Evolutionary conservation across 305 asterid species (phyloP).

Genomic region (Plantago rigida): DNA sequence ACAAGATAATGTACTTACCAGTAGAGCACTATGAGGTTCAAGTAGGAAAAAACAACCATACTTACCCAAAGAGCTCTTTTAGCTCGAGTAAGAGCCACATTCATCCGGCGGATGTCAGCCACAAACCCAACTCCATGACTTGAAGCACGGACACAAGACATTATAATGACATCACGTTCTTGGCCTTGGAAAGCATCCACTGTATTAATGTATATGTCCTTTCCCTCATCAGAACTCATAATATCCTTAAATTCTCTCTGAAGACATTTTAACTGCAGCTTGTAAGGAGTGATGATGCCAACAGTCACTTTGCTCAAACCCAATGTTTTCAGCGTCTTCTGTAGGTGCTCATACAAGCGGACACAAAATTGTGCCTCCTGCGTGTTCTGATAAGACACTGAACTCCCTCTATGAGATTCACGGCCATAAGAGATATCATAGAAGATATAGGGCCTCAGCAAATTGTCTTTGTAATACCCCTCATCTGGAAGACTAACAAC

Average conservation of each 20-base stretch:
- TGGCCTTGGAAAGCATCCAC: constrained; percentile 99
- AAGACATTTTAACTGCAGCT: constrained; percentile 90
- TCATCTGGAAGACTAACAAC: constrained; percentile 67
- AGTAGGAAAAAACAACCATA: neutral
- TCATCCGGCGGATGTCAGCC: constrained; percentile 94
- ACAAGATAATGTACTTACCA: too few relatives aligned
- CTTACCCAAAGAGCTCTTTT: constrained; percentile 97
- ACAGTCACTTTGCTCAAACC: constrained; percentile 77
- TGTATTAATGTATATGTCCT: constrained; percentile 85
- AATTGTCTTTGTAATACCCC: constrained; percentile 68
- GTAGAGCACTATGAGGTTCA: neutral
- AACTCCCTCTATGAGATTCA: constrained; percentile 94
- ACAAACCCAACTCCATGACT: constrained; percentile 92
- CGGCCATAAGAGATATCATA: constrained; percentile 80
- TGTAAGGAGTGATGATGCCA: constrained; percentile 96
- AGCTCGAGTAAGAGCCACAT: constrained; percentile 96
- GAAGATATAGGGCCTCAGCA: constrained; percentile 73
- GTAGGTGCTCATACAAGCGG: constrained; percentile 86
- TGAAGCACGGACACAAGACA: constrained; percentile 98
- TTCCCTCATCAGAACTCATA: constrained; percentile 83
- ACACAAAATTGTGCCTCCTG: constrained; percentile 92
- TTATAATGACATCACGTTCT: constrained; percentile 94
- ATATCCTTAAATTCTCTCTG: constrained; percentile 86
- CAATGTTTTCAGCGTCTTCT: constrained; percentile 49
- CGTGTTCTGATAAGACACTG: constrained; percentile 82